Evolutionary conservation across 1,284 basidiomycete genomes (phyloP), one percentile per base, ranked within the genome.

Genomic region (Boletus sp.): DNA sequence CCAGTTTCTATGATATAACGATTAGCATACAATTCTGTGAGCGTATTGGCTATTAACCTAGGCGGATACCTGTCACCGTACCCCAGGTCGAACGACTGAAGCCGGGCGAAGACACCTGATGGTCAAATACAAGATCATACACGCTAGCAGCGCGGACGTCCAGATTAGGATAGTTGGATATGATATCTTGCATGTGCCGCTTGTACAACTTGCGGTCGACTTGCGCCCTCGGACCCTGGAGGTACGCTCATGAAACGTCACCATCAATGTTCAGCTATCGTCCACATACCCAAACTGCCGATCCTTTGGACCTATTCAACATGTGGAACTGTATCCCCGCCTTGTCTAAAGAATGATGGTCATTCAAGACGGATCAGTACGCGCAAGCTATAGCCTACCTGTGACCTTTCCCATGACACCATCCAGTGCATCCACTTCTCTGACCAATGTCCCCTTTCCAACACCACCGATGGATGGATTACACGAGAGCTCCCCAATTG

Each of bases 381-480:
- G 35, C 14, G 8, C 14, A 25, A 43, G 40, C 19, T 22, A 22
- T 19, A 13, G 63, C 75, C 44, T 54, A 87, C 88, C 88, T 53
- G 88, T 77, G 25, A 90, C 78, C 25, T 72, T 68, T 2, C 84
- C 89, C 73, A 89, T 91, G 8, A 92, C 64, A 1, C 91, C 91
- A 56, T 89, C 91, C 37, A 94, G 70, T 9, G 91, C 91, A 62
- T 95, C 91, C 2, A 94, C 82, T 65, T 95, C 91, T 39, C 87
- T 75, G 17, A 94, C 88, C 25, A 95, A 72, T 0, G 87, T 93
- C 9, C 92, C 91, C 67, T 95, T 94, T 3, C 91, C 91, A 8
- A 95, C 85, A 19, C 91, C 87, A 5, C 87, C 91, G 52, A 92
- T 85, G 1, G 87, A 90, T 3, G 91, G 92, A 64, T 95, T 94